phyloP scores from a whole-genome alignment of 108 stramenopile genomes.

The Cyclostephanos tholiformis region DNA sequence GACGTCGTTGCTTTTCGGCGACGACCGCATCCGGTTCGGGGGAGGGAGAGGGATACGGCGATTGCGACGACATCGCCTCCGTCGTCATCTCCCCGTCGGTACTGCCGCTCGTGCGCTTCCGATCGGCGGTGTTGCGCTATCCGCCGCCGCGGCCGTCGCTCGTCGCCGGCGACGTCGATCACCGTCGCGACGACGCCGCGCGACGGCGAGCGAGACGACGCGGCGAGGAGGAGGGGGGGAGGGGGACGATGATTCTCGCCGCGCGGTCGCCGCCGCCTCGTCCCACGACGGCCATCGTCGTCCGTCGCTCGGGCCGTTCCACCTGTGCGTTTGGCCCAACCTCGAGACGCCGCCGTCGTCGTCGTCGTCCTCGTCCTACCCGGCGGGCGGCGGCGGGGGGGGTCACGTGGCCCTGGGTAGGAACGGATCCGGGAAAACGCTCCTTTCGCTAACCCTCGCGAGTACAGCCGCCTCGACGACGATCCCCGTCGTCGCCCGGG shows the following conservation, averaged over 20 bases:
- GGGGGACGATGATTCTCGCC: background rate
- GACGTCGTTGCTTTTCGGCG: no score
- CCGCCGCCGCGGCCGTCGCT: background rate
- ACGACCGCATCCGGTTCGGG: no score
- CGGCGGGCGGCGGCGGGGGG: conserved; percentile 28
- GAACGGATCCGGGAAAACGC: conserved; percentile 58
- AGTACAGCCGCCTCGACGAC: background rate
- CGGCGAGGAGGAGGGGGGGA: background rate
- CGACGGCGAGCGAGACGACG: background rate
- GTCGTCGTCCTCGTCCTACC: no score
- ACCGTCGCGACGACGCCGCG: background rate
- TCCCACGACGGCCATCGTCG: background rate
- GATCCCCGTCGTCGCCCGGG: background rate
- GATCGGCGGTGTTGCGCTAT: conserved; percentile 23
- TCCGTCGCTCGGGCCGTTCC: background rate
- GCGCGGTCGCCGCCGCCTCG: background rate
- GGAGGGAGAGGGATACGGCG: no score
- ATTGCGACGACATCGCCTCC: background rate
- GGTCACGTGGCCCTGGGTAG: conserved; percentile 64
- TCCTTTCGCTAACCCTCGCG: conserved; percentile 32
- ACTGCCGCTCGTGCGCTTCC: conserved; percentile 22
- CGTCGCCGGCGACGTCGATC: background rate
- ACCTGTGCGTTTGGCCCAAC: conserved; percentile 41
- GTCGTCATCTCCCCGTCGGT: no score
- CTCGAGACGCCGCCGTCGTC: conserved; percentile 11